Base-by-base conservation (phyloP, 2,329 filamentous ascomycete species). In the Aspergillus oerlinghausenensis region DNA sequence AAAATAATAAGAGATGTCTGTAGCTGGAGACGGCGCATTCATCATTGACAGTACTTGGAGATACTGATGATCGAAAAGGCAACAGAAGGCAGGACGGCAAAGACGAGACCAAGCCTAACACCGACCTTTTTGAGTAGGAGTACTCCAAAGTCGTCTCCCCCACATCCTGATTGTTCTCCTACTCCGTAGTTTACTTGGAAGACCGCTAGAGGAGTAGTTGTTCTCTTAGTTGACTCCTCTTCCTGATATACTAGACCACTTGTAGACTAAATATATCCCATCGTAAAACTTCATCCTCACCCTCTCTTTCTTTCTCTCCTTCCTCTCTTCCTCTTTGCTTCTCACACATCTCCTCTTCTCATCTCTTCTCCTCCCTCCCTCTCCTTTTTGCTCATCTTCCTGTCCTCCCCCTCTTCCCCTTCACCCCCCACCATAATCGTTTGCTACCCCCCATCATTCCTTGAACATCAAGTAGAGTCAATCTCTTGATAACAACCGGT, bases 361-460 rank as follows among this genome's bases (percentile, higher is more conserved):
- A 11, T 29, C 28, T 29, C 28, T 4, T 29, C 28, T 29, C 56
- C 54, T 55, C 61, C 54, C 50, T 48, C 50, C 51, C 57, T 58
- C 61, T 58, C 58, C 59, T 58, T 61, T 25, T 14, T 60, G 53
- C 59, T 57, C 54, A 55, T 57, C 55, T 56, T 58, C 51, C 58
- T 55, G 56, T 60, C 64, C 60, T 54, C 62, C 61, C 66, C 64
- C 32, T 35, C 32, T 17, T 65, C 61, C 14, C 32, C 14, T 65
- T 60, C 29, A 4, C 3, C 69, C 68, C 66, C 66, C 70, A 68
- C 68, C 66, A 71, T 21, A 11, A 9, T 43, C 40, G 21, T 43
- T 21, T 19, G 23, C 43, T 25, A 47, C 64, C 70, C 67, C 58
- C 60, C 72, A 75, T 71, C 68, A 69, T 77, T 80, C 77, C 75